phyloP scores from a whole-genome alignment of 148 eudicot species.

The Gaultheria prostrata region DNA sequence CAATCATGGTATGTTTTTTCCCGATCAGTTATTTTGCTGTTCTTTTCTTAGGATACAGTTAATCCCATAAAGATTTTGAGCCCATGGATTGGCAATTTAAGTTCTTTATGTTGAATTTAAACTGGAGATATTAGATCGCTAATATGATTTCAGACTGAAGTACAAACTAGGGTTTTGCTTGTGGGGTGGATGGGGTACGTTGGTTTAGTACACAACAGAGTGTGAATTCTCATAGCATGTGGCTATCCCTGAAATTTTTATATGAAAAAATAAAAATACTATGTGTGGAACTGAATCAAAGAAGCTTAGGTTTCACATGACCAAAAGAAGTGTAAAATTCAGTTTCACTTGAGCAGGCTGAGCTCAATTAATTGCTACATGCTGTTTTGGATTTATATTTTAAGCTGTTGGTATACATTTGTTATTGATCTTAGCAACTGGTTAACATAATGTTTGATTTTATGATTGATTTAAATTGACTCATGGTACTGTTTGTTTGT shows the following conservation, averaged over 20 bases:
- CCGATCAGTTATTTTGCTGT: background rate
- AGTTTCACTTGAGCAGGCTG: background rate
- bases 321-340: background rate
- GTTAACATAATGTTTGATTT: background rate
- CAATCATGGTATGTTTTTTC: constrained; percentile 1
- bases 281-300: background rate
- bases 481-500: background rate
- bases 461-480: background rate
- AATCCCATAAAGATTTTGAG: background rate
- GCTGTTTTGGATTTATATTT: background rate
- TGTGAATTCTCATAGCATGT: background rate
- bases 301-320: background rate
- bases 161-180: background rate
- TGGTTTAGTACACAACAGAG: background rate
- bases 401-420: background rate
- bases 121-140: background rate
- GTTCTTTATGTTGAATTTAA: background rate
- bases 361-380: background rate
- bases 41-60: background rate
- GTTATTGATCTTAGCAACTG: background rate
- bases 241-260: background rate
- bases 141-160: background rate
- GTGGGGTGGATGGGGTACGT: background rate
- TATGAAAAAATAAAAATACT: background rate
- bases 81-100: background rate